Evolutionary conservation across 306 rosid species (phyloP).

Genomic region (Gynostemma pentaphyllum): DNA sequence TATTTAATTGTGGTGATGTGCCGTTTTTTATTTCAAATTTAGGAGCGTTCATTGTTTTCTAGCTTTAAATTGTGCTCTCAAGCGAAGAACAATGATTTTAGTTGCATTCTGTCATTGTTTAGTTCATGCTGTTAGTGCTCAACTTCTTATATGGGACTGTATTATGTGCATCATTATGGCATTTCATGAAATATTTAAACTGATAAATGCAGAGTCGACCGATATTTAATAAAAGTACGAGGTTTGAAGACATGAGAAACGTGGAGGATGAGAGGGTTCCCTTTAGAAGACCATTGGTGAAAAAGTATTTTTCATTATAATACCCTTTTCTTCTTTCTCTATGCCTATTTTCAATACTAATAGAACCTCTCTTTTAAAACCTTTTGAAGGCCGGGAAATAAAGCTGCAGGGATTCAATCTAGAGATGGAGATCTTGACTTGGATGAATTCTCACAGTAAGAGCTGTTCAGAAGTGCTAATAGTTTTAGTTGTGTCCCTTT

Average conservation of each 20-base stretch:
- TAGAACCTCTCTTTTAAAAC: slow-evolving; percentile 5
- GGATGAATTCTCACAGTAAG: slow-evolving; percentile 83
- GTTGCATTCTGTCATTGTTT: background rate
- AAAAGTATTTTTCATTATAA: slow-evolving; percentile 38
- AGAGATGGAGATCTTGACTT: slow-evolving; percentile 92
- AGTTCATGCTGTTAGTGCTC: background rate
- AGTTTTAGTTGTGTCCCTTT: background rate
- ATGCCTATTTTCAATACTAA: background rate
- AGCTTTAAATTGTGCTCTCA: background rate
- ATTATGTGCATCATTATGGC: background rate
- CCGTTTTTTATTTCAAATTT: background rate
- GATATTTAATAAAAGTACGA: slow-evolving; percentile 83
- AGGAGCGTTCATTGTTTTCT: background rate
- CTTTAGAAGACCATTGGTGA: slow-evolving; percentile 54
- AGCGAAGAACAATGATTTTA: background rate
- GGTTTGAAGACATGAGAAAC: slow-evolving; percentile 89
- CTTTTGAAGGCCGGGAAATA: slow-evolving; percentile 49
- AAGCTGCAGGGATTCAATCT: slow-evolving; percentile 72
- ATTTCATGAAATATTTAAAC: slow-evolving; percentile 2
- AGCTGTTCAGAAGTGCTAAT: slow-evolving; percentile 6
- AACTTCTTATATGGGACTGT: background rate
- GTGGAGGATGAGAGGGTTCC: slow-evolving; percentile 74
- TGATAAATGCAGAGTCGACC: slow-evolving; percentile 74
- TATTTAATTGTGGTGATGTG: background rate
- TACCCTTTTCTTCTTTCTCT: background rate